Evolutionary conservation across 495 filamentous ascomycete species (phyloP).

Genomic region (Sphaerosporella brunnea): DNA sequence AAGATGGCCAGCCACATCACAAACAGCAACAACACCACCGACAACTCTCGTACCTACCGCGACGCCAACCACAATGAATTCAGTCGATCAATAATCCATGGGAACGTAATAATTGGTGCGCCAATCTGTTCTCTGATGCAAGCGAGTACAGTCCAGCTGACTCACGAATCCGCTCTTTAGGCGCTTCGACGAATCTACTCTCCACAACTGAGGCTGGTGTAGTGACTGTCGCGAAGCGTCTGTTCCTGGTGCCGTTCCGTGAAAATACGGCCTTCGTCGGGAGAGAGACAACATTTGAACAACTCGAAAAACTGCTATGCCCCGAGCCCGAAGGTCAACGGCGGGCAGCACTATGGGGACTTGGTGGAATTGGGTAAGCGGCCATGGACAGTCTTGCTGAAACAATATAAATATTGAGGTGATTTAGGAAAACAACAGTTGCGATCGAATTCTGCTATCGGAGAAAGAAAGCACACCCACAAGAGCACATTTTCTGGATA

Average conservation of each 20-base stretch:
- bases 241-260: constrained; percentile 10
- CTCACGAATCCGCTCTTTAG: no score
- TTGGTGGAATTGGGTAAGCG: constrained; percentile 10
- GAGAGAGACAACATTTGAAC: constrained; percentile 2
- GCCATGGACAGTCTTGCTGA: not conserved
- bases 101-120: no score
- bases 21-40: no score
- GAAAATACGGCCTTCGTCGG: constrained; percentile 4
- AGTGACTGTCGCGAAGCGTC: not conserved
- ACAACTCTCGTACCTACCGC: no score
- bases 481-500: not conserved
- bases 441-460: constrained; percentile 6
- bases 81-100: no score
- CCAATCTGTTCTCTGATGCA: no score
- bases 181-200: no score
- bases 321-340: not conserved
- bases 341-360: constrained; percentile 8
- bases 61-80: no score
- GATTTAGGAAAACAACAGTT: constrained; percentile 3
- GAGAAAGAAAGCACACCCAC: not conserved
- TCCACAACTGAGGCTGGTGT: no score
- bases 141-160: no score
- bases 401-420: constrained; percentile 1
- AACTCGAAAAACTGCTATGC: not conserved
- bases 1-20: no score